Evolutionary conservation across 2,329 filamentous ascomycete genomes (phyloP).

Genomic region (Talaromyces funiculosus): DNA sequence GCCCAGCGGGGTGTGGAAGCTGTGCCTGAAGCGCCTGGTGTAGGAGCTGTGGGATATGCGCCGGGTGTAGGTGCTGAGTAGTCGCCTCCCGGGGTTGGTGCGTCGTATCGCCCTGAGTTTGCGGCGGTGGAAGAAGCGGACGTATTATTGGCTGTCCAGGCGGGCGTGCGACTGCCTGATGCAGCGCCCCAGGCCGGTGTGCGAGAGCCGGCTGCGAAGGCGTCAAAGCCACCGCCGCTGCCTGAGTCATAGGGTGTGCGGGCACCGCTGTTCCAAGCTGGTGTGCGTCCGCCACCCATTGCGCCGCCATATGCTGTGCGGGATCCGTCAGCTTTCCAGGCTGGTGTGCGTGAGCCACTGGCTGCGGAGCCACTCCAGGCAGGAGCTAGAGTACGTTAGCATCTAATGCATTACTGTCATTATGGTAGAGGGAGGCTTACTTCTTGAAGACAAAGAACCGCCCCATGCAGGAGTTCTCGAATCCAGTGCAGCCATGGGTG

Average conservation of each 20-base stretch:
- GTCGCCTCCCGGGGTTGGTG: slow-evolving; percentile 63
- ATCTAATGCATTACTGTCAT: neutral
- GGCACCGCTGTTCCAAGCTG: slow-evolving; percentile 71
- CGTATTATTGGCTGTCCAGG: slow-evolving; percentile 30
- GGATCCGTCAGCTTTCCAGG: slow-evolving; percentile 54
- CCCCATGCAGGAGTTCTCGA: slow-evolving; percentile 76
- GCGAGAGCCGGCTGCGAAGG: slow-evolving; percentile 65
- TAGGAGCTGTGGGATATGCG: slow-evolving; percentile 53
- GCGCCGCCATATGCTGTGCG: slow-evolving; percentile 58
- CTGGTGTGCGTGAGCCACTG: slow-evolving; percentile 44
- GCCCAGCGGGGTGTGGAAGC: slow-evolving; percentile 51
- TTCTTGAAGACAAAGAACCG: slow-evolving; percentile 46
- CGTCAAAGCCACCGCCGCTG: slow-evolving; percentile 57
- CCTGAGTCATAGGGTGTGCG: slow-evolving; percentile 61
- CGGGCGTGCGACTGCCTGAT: slow-evolving; percentile 43
- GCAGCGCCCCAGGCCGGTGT: slow-evolving; percentile 66
- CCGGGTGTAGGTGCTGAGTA: slow-evolving; percentile 65
- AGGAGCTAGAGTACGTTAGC: slow-evolving; percentile 32
- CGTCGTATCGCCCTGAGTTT: slow-evolving; percentile 55
- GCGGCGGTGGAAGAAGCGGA: slow-evolving; percentile 28
- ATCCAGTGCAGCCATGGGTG: slow-evolving; percentile 56
- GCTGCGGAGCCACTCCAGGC: slow-evolving; percentile 33
- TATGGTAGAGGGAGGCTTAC: slow-evolving; percentile 46
- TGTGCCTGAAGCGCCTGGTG: slow-evolving; percentile 59
- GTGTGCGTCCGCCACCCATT: slow-evolving; percentile 70